Base-by-base conservation (phyloP, 2,329 filamentous ascomycete species). In the Paraphaeosphaeria sporulosa region DNA sequence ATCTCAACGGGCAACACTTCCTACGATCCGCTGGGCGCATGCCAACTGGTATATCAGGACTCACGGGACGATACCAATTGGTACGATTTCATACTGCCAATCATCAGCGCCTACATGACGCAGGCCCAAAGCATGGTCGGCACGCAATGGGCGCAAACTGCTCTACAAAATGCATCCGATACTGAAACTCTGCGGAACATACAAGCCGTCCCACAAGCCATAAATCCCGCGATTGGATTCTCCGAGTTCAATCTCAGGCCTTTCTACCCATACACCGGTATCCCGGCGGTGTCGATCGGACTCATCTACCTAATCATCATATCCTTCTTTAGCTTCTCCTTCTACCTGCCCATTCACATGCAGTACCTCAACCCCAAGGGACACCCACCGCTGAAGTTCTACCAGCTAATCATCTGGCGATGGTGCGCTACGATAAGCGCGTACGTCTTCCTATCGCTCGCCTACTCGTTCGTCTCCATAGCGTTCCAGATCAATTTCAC, bases 241-340 rank as follows among this genome's bases (percentile, higher is more conserved):
- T 83, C 80, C 4, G 77, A 78, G 17, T 80, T 83, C 71, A 87
- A 90, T 59, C 78, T 90, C 4, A 80, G 87, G 2, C 87, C 87
- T 0, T 89, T 90, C 70, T 76, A 71, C 17, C 87, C 87, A 0
- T 79, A 84, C 6, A 81, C 81, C 1, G 78, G 82, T 0, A 86
- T 83, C 1, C 88, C 87, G 0, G 82, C 87, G 0, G 83, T 89
- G 2, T 85, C 82, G 1, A 87, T 90, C 55, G 87, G 87, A 0
- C 75, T 90, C 30, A 89, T 90, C 65, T 90, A 90, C 69, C 77
- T 89, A 1, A 89, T 90, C 67, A 89, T 90, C 67, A 81, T 90
- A 43, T 85, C 86, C 0, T 90, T 90, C 78, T 89, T 90, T 78
- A 86, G 83, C 30, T 89, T 87, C 72, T 81, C 83, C 0, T 90